Evolutionary conservation across 768 basidiomycete genomes (phyloP).

Genomic region (Grammothele lineata): DNA sequence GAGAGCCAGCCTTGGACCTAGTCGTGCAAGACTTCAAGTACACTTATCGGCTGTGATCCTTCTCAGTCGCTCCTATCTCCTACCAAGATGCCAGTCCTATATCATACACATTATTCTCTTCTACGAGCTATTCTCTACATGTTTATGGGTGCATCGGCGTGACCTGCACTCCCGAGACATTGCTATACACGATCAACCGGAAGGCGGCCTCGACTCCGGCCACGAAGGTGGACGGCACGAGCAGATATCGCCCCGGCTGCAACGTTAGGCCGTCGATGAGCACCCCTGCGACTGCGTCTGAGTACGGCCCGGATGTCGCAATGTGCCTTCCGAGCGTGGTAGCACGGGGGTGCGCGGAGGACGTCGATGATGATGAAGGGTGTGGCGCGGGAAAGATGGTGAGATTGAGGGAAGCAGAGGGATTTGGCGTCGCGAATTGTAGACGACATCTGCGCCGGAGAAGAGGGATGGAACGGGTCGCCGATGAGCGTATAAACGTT

Average conservation of each 20-base stretch:
- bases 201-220: conserved; percentile 55
- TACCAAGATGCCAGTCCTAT: too few relatives aligned
- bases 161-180: conserved; percentile 5
- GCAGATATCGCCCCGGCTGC: conserved; percentile 60
- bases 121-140: too few relatives aligned
- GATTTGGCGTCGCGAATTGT: conserved; percentile 46
- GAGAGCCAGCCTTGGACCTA: too few relatives aligned
- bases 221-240: conserved; percentile 73
- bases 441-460: conserved; percentile 54
- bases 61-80: too few relatives aligned
- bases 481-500: conserved; percentile 18
- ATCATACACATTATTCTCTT: too few relatives aligned
- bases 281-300: conserved; percentile 71
- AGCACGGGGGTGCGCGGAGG: too few relatives aligned
- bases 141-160: too few relatives aligned
- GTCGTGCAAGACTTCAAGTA: too few relatives aligned
- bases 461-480: neutral
- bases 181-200: conserved; percentile 50
- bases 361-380: too few relatives aligned
- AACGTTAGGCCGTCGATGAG: conserved; percentile 49
- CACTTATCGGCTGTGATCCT: too few relatives aligned
- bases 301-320: conserved; percentile 76
- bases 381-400: conserved; percentile 43
- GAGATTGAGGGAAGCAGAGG: conserved; percentile 51
- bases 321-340: conserved; percentile 37